Evolutionary conservation across 495 filamentous ascomycete genomes (phyloP), one percentile per base, ranked within the genome.

Genomic region (Tuber melanosporum): DNA sequence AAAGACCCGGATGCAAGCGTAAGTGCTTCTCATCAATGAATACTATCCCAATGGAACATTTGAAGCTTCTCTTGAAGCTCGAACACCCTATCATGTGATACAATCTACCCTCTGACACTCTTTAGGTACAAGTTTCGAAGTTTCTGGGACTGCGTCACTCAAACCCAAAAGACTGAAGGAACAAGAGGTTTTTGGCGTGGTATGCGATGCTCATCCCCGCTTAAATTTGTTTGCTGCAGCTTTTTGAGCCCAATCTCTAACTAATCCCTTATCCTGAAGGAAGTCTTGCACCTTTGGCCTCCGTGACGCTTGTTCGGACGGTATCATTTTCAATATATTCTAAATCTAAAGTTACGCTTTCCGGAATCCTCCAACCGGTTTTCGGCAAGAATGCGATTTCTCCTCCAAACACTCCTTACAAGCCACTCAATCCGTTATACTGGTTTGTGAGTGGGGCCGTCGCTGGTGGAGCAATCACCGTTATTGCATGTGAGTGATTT

Each of bases 241-340:
- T 46, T 41, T 42, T 74, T 52, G 44, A 46, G 41, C 46, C 52
- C 46, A 22, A 49, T 70, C 47, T 49, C 71, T 81, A 41, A 78
- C 42, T 8, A 36, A 20, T 70, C 73, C 36, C 36, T 45, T 49
- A 42, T 49, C 19, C 71, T 42, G 15, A 47, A 94, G 92, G 92
- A 80, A 90, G 91, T 78, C 88, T 91, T 49, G 92, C 93, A 71
- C 94, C 94, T 46, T 87, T 98, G 83, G 89, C 89, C 32, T 95
- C 92, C 86, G 92, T 98, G 72, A 97, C 94, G 14, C 88, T 93
- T 71, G 94, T 97, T 74, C 90, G 94, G 49, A 95, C 95, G 32
- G 88, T 97, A 72, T 95, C 93, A n/a, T 97, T 98, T 83, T 94
- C 93, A 47, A 91, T 95, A 74, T 98, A 98, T 86, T 93, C 94